phyloP scores from a whole-genome alignment of 2,329 filamentous ascomycete genomes.

The Biscogniauxia sp. region DNA sequence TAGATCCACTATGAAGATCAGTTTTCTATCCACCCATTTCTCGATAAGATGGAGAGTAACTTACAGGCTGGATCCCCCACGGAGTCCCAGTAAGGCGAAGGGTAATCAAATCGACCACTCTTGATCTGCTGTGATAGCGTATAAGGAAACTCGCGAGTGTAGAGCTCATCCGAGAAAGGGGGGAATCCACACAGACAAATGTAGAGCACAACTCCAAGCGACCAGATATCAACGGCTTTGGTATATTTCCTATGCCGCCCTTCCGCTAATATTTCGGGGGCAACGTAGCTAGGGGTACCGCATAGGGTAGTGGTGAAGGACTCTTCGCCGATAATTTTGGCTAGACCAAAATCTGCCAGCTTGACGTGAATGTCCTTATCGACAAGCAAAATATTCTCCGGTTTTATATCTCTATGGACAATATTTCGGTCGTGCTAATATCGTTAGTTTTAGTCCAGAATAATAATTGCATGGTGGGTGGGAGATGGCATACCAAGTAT shows the following conservation, averaged over 20 bases:
- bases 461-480: slow-evolving; percentile 26
- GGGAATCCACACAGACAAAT: slow-evolving; percentile 97
- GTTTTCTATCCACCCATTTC: slow-evolving; percentile 8
- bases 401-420: slow-evolving; percentile 96
- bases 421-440: slow-evolving; percentile 90
- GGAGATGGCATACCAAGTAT: slow-evolving; percentile 69
- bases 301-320: slow-evolving; percentile 96
- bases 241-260: slow-evolving; percentile 83
- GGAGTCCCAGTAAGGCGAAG: slow-evolving; percentile 92
- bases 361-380: slow-evolving; percentile 87
- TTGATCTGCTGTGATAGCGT: slow-evolving; percentile 87
- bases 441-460: slow-evolving; percentile 5
- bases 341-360: slow-evolving; percentile 91
- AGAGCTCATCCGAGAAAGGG: slow-evolving; percentile 93
- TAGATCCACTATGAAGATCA: slow-evolving; percentile 62
- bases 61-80: slow-evolving; percentile 77
- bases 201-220: slow-evolving; percentile 94
- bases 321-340: slow-evolving; percentile 97
- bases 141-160: slow-evolving; percentile 77
- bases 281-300: slow-evolving; percentile 96
- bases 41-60: slow-evolving; percentile 25
- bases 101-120: slow-evolving; percentile 86
- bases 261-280: slow-evolving; percentile 89
- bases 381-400: slow-evolving; percentile 88
- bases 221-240: slow-evolving; percentile 94